Evolutionary conservation across 2,329 filamentous ascomycete species (phyloP).

Genomic region (Ampelomyces quisqualis): DNA sequence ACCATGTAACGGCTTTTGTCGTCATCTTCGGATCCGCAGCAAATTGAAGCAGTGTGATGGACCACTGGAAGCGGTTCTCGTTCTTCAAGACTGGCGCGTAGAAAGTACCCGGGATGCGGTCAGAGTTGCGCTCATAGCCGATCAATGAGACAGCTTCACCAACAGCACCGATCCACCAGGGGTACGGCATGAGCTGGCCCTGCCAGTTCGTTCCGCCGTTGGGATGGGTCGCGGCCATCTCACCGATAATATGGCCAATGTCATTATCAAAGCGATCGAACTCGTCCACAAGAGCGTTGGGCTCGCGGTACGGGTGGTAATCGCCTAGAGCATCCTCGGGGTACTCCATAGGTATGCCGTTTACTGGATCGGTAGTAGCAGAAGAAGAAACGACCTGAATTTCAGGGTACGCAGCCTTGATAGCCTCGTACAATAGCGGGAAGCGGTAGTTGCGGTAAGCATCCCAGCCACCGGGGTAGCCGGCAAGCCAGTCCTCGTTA

Average conservation of each 20-base stretch:
- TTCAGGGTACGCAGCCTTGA: constrained; percentile 38
- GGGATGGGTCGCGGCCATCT: constrained; percentile 40
- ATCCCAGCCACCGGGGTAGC: constrained; percentile 29
- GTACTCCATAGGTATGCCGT: constrained; percentile 12
- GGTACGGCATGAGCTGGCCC: constrained; percentile 24
- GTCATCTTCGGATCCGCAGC: constrained; percentile 42
- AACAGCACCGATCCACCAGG: constrained; percentile 58
- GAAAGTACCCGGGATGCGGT: constrained; percentile 56
- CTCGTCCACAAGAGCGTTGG: constrained; percentile 45
- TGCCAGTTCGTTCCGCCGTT: constrained; percentile 34
- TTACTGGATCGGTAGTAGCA: constrained; percentile 30
- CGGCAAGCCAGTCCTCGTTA: constrained; percentile 45
- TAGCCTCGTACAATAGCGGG: constrained; percentile 36
- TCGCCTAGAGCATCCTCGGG: constrained; percentile 35
- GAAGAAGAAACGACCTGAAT: constrained; percentile 41
- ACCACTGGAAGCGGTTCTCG: constrained; percentile 40
- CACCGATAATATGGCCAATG: constrained; percentile 34
- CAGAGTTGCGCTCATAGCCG: constrained; percentile 65
- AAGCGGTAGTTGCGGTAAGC: constrained; percentile 39
- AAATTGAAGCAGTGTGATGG: constrained; percentile 45
- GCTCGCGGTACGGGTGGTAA: constrained; percentile 49
- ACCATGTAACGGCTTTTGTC: constrained; percentile 33
- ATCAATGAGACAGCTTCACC: constrained; percentile 66
- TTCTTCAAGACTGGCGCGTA: constrained; percentile 40
- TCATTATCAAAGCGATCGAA: constrained; percentile 54